Base-by-base conservation (phyloP, 768 basidiomycete genomes). In the Collybiopsis luxurians region DNA sequence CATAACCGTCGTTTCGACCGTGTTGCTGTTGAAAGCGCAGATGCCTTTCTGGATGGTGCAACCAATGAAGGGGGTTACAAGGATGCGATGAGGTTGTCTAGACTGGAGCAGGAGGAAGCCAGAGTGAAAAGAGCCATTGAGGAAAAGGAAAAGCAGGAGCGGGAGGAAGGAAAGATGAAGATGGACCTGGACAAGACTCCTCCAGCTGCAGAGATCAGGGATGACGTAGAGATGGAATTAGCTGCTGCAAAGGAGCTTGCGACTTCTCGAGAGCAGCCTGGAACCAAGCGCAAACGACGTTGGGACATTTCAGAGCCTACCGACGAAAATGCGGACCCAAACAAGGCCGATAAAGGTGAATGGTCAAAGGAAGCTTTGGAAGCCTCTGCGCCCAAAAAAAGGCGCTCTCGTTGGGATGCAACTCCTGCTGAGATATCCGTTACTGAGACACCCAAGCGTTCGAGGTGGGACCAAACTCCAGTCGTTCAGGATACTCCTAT, bases 401-500 rank as follows among this genome's bases (percentile, higher is more conserved):
- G 92, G 59, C 86, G 93, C 62, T 98, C 95, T 55, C 82, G 96
- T 48, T 98, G 96, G 96, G 96, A 98, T 70, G 93, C 94, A 52
- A 85, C 94, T 0, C 94, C 95, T 11, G 83, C 87, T 3, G 92
- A 93, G 56, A 80, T 76, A 55, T 64, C 67, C 31, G 69, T 73
- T 36, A 74, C 78, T 39, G 86, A 92, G 62, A 84, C 89, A 17
- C 90, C 91, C 27, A 95, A 95, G 69, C 87, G 89, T 49, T 98
- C 95, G 27, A 85, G 95, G 50, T 99, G 96, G 97, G 97, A 99
- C 70, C 94, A 97, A 73, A 91, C 93, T 17, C 95, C 97, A 5
- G 79, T 81, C 50, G 76, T 85, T 3, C 53, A 70, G 13, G 89
- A 92, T 49, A 78, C 71, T 0, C 87, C 88, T 2, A 88, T 89